Conservation (phyloP, 805 yeast species). For the Nakazawaea anatomiae region DNA sequence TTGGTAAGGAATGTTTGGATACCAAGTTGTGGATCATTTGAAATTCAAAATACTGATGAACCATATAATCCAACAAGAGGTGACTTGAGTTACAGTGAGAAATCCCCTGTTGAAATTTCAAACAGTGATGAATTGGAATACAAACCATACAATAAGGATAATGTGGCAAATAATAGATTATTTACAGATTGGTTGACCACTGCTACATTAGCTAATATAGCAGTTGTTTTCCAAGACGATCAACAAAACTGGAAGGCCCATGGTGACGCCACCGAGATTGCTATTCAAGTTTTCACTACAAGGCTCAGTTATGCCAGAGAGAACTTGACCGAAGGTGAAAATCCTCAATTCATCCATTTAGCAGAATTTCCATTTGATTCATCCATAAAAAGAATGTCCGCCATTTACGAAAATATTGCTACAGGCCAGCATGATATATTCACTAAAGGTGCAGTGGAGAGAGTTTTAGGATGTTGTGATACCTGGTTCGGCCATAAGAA, state of each 20-base stretch:
- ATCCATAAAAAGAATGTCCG: slow-evolving; percentile 66
- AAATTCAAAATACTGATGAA: slow-evolving; percentile 48
- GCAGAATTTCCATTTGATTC: slow-evolving; percentile 75
- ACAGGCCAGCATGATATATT: slow-evolving; percentile 25
- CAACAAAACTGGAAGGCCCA: slow-evolving; percentile 65
- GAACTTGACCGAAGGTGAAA: slow-evolving; percentile 31
- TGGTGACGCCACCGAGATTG: slow-evolving; percentile 89
- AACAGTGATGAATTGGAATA: slow-evolving; percentile 29
- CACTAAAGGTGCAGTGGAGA: slow-evolving; percentile 76
- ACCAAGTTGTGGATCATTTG: slow-evolving; percentile 54
- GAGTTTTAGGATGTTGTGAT: slow-evolving; percentile 51
- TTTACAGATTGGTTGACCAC: slow-evolving; percentile 51
- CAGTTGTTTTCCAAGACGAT: slow-evolving; percentile 49
- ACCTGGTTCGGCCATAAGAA: slow-evolving; percentile 40
- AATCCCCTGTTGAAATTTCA: slow-evolving; percentile 30
- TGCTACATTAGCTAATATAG: slow-evolving; percentile 78
- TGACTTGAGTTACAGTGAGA: slow-evolving; percentile 27
- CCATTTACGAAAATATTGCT: slow-evolving; percentile 38
- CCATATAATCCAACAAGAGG: slow-evolving; percentile 65
- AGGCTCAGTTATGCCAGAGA: slow-evolving; percentile 49
- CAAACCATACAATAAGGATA: slow-evolving; percentile 20
- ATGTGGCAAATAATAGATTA: slow-evolving; percentile 15
- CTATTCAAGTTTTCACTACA: slow-evolving; percentile 71
- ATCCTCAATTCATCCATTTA: slow-evolving; percentile 33
- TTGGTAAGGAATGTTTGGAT: slow-evolving; percentile 65